Base-by-base conservation (phyloP, 768 basidiomycete genomes). In the Lactifluus subvellereus region DNA sequence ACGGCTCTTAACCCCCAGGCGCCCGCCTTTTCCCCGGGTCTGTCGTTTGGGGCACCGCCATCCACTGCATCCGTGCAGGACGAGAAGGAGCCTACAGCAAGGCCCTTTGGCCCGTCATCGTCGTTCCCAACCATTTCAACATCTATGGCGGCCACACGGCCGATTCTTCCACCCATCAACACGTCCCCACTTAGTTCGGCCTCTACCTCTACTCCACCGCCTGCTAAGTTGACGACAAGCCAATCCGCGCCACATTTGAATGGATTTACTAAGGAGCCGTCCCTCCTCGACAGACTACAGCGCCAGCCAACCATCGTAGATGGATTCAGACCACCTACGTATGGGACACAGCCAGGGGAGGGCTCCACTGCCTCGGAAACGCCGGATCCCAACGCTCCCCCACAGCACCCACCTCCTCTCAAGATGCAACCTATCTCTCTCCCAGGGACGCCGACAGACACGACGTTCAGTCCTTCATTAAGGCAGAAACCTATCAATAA, bases 381-480 rank as follows among this genome's bases (percentile, higher is more conserved):
- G 2, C 16, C 11, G 2, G 59, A 45, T 14, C 27, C 42, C 22
- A 52, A 37, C 30, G 11, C 42, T 22, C 43, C 65, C 6, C 59
- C 52, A 16, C 56, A 54, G 13, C 47, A 48, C 0, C 68, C 68
- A 0, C 74, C 74, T 22, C 68, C 68, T 16, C 48, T 70, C 40
- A 74, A 70, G 43, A 47, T 68, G 0, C 63, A 67, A 18, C 72
- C 71, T 1, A 57, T 75, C 9, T 64, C 71, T 8, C 66, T 75
- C 4, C 74, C 74, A 0, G 70, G 72, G 16, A 75, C 74, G 0
- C 74, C 74, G 6, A 74, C 74, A 1, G 67, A 61, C 18, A 51
- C 69, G 38, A 68, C 67, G 63, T 73, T 72, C 58, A 70, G 69
- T 30, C 60, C 56, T 32, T 60, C 68, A 16, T 55, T 60, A 4